Evolutionary conservation across 495 filamentous ascomycete genomes (phyloP), one percentile per base, ranked within the genome.

Genomic region (Friedmanniomyces endolithicus): DNA sequence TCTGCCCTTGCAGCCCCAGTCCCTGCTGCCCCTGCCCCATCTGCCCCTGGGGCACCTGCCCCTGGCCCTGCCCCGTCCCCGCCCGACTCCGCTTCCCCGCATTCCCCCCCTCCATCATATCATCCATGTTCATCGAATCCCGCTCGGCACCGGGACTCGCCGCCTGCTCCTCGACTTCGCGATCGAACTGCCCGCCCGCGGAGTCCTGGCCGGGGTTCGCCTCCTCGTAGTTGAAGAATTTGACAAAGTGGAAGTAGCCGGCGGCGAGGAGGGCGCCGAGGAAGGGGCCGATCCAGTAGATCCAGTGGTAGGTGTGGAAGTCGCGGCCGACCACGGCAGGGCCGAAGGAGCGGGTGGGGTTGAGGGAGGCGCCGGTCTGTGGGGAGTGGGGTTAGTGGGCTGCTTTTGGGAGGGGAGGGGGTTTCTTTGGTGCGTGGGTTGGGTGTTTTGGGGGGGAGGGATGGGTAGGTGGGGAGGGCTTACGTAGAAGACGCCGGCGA

Each of bases 141-240:
- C 44, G 8, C 17, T 47, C 44, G 3, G 23, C 44, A 2, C 24
- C 23, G 11, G 44, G 3, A 20, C 44, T 47, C 23, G 19, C 12
- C 6, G 12, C 24, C 19, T 47, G 6, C 24, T 27, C 17, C 48
- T 50, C 48, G 6, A 50, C 24, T n/a, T 52, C 17, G 2, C 3
- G 33, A 41, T 53, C 51, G 41, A 53, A 53, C 14, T 31, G 22
- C 24, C 53, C 53, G 4, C 50, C 50, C 16, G 50, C 19, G 25
- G 19, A 52, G 53, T 89, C 86, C 65, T 87, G 84, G 0, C 80
- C 84, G 2, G 84, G 84, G 56, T 92, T 94, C 53, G 81, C 84
- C 16, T 78, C 80, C 68, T 88, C 78, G 66, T 85, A 92, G 59
- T 83, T 76, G 45, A 90, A 72, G 1, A 71, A 62, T 59, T 84